Evolutionary conservation across 2,329 filamentous ascomycete genomes (phyloP), one percentile per base, ranked within the genome.

Genomic region (Arthrobotrys iridis): DNA sequence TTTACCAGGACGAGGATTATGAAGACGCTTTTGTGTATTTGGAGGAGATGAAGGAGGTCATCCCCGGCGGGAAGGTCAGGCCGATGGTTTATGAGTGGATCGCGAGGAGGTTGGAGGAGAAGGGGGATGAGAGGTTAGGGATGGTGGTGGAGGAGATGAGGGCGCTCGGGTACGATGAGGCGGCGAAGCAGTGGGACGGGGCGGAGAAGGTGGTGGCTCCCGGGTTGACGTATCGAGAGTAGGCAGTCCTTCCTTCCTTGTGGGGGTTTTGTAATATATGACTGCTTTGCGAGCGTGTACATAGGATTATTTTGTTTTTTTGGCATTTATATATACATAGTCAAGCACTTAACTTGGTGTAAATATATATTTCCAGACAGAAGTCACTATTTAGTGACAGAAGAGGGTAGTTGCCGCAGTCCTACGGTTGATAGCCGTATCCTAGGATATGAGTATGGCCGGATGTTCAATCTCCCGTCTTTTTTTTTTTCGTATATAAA

Each of bases 11-110:
- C 5, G 70, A 74, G 5, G 77, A 84, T 46, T 83, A 84, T 24
- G 84, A 85, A 68, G 83, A 84, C 70, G 85, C 84, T 0, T 82
- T 86, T 64, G 77, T 81, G 5, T 87, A 86, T 77, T 82, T 85
- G 4, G 82, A 84, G 41, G 85, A 87, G 79, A 86, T 87, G 85
- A 79, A 81, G 18, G 71, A 46, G 30, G 41, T 79, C n/a, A 79
- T 80, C 0, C 80, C 73, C 46, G 65, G 52, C 2, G 40, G 60
- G 1, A 73, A 52, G 26, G 55, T 65, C 1, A 58, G 82, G 40
- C 59, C 73, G 7, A 80, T 82, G 33, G 83, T 83, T 0, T 81
- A 80, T 11, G 78, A 80, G 24, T 65, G 70, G 24, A 77, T 84
- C 71, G 80, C 81, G 3, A 71, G 76, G 40, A 76, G 77, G 28